These are phyloP conservation scores for Wickerhamomyces ciferrii DNA, from an alignment of 805 yeast genomes.

Conservation along the genomic window DNA sequence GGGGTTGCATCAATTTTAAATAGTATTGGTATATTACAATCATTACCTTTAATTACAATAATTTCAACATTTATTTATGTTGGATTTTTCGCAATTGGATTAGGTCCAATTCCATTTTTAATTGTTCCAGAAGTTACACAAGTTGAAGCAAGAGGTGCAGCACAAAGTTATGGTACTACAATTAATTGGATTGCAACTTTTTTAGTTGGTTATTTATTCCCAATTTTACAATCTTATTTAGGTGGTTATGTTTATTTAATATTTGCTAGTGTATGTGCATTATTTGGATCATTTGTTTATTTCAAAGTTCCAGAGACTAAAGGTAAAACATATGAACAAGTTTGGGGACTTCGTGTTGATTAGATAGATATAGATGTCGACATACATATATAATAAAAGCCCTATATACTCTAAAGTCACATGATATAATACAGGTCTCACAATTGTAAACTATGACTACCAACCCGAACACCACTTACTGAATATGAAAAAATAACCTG, in stretches of 20 bases:
- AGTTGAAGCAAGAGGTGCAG: conserved; percentile 69
- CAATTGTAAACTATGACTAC: too few relatives aligned
- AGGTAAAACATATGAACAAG: conserved; percentile 62
- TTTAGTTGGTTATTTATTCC: conserved; percentile 74
- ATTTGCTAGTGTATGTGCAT: conserved; percentile 55
- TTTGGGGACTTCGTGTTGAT: conserved; percentile 44
- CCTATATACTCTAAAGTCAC: not conserved
- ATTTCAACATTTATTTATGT: conserved; percentile 69
- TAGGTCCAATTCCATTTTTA: conserved; percentile 95
- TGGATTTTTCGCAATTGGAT: conserved; percentile 81
- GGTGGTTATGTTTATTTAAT: conserved; percentile 79
- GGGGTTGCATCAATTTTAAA: conserved; percentile 57
- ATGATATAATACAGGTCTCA: too few relatives aligned
- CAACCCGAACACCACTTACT: too few relatives aligned
- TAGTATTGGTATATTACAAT: conserved; percentile 55
- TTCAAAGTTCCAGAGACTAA: conserved; percentile 69
- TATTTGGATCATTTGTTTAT: conserved; percentile 43
- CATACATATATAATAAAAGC: not conserved
- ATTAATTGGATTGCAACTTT: conserved; percentile 92
- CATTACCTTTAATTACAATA: conserved; percentile 46
- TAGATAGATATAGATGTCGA: not conserved
- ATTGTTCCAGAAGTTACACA: conserved; percentile 88
- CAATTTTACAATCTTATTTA: conserved; percentile 53
- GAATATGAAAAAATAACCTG: too few relatives aligned
- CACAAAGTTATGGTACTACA: conserved; percentile 90